Conservation (phyloP, 306 rosid species). For the Geum urbanum region DNA sequence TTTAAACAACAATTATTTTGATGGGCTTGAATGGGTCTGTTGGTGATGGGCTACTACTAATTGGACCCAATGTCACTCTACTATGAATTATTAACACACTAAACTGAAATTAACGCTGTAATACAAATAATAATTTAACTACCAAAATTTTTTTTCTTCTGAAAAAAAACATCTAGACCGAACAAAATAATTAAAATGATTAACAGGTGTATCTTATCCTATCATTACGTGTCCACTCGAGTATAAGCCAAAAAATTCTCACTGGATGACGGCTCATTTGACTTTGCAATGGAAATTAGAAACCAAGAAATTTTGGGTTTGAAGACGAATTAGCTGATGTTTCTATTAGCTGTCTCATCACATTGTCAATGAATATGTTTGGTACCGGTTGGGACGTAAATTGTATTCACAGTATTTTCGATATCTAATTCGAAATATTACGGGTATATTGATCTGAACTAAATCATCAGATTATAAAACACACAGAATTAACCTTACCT, state of each 20-base stretch:
- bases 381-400: background rate
- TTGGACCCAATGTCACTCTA: background rate
- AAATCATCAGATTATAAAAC: too few relatives aligned
- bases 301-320: background rate
- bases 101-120: too few relatives aligned
- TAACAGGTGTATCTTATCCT: slow-evolving; percentile 1
- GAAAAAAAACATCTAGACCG: background rate
- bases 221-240: background rate
- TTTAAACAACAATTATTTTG: background rate
- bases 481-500: too few relatives aligned
- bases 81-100: background rate
- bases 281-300: background rate
- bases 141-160: background rate
- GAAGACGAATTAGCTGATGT: background rate
- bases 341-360: slow-evolving; percentile 9
- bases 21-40: background rate
- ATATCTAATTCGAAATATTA: too few relatives aligned
- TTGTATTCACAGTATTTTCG: too few relatives aligned
- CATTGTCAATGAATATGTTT: background rate
- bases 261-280: background rate
- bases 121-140: background rate
- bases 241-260: background rate
- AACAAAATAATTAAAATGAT: background rate
- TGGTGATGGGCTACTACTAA: background rate
- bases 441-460: background rate